Percentiles rank a stretch among this genome's conserved stretches.
Conservation (phyloP, 345 rosid genomes). For the Anacardium occidentale region DNA sequence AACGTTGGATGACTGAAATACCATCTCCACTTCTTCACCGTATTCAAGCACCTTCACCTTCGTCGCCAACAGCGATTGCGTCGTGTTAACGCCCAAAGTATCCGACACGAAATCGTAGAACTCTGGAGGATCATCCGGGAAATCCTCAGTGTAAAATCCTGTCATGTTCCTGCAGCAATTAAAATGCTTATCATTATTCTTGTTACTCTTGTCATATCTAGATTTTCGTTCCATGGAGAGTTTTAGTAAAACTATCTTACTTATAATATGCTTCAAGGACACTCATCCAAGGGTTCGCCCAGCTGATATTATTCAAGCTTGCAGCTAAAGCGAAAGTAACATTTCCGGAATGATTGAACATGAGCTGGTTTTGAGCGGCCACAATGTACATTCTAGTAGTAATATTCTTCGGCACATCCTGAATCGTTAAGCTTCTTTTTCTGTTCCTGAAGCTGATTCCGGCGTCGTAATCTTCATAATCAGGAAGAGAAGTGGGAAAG, state of each 20-base stretch:
- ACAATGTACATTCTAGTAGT: slow-evolving; percentile 27
- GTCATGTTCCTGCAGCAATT: slow-evolving; percentile 23
- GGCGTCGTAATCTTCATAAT: slow-evolving; percentile 1
- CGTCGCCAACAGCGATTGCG: slow-evolving; percentile 12
- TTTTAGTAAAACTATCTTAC: slow-evolving; percentile 3
- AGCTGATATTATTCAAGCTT: slow-evolving; percentile 28
- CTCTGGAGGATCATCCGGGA: slow-evolving; percentile 20
- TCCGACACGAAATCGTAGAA: slow-evolving; percentile 20
- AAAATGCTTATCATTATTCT: no score
- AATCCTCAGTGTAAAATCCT: slow-evolving; percentile 28
- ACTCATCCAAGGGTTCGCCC: slow-evolving; percentile 17
- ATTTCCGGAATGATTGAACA: not conserved
- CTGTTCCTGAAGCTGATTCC: slow-evolving; percentile 15
- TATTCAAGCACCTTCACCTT: slow-evolving; percentile 25
- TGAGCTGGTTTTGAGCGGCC: not conserved
- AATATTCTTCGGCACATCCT: slow-evolving; percentile 26
- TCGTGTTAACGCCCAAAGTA: not conserved
- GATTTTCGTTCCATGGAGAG: no score
- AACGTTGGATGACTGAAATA: slow-evolving; percentile 28
- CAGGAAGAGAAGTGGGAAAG: slow-evolving; percentile 12
- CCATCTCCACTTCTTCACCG: slow-evolving; percentile 29
- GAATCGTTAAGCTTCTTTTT: slow-evolving; percentile 21
- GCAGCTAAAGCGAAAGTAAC: not conserved
- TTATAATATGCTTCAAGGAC: slow-evolving; percentile 28
- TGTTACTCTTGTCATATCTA: no score